Conservation (phyloP, 176 grass and related monocot species). For the Canna indica region DNA sequence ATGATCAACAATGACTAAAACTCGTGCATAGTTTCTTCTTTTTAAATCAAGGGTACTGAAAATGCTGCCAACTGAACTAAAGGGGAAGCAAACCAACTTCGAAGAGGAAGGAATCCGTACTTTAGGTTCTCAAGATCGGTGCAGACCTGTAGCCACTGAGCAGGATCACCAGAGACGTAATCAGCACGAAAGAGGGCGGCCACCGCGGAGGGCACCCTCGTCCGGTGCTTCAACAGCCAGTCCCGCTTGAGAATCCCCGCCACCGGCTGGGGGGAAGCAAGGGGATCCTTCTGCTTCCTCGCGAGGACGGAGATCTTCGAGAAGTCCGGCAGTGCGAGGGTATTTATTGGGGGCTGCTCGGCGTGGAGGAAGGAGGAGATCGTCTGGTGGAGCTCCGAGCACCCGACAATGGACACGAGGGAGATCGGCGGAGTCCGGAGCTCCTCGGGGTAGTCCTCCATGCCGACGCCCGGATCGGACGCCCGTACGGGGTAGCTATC, state of each 20-base stretch:
- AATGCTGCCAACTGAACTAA: not conserved
- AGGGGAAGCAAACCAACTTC: not conserved
- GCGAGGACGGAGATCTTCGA: slow-evolving; percentile 61
- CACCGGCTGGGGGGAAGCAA: slow-evolving; percentile 46
- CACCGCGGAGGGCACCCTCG: slow-evolving; percentile 55
- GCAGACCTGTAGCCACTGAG: slow-evolving; percentile 94
- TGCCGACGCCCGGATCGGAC: slow-evolving; percentile 7
- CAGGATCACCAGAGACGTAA: slow-evolving; percentile 81
- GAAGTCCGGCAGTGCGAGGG: slow-evolving; percentile 74
- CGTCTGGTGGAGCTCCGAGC: slow-evolving; percentile 78
- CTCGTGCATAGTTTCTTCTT: too few species aligned
- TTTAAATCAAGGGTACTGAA: not conserved
- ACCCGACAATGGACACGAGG: slow-evolving; percentile 72
- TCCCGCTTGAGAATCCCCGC: slow-evolving; percentile 81
- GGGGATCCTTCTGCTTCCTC: slow-evolving; percentile 65
- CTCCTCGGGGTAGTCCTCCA: slow-evolving; percentile 99
- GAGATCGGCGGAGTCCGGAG: slow-evolving; percentile 78
- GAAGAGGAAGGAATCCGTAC: slow-evolving; percentile 31
- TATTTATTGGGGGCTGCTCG: slow-evolving; percentile 71
- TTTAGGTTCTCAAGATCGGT: slow-evolving; percentile 99
- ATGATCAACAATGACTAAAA: too few species aligned
- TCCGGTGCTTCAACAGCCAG: slow-evolving; percentile 85
- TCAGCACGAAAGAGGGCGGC: slow-evolving; percentile 58
- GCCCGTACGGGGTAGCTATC: not conserved
- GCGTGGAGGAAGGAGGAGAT: slow-evolving; percentile 83